Evolutionary conservation across 306 rosid genomes (phyloP).

Genomic region (Quercus engelmannii): DNA sequence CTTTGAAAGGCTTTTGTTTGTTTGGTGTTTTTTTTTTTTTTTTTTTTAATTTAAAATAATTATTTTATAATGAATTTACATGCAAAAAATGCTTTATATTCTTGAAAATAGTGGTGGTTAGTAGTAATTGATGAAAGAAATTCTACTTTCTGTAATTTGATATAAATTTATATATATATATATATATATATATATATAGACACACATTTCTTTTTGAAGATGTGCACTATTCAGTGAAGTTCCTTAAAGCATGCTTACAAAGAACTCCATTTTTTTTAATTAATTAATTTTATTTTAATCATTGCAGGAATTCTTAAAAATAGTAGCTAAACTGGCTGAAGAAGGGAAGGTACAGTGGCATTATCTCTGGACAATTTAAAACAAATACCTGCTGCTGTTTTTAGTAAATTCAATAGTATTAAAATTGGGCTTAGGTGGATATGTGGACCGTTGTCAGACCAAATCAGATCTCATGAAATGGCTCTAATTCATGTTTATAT

Average conservation of each 20-base stretch:
- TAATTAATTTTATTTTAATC: background rate
- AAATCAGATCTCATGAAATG: conserved; percentile 9
- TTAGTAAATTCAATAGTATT: conserved; percentile 14
- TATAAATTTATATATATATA: no score
- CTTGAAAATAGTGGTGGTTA: background rate
- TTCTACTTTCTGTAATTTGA: background rate
- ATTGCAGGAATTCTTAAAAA: conserved; percentile 74
- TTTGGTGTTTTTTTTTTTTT: background rate
- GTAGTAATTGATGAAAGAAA: background rate
- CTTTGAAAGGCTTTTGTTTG: background rate
- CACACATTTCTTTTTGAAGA: background rate
- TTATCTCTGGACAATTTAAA: conserved; percentile 13
- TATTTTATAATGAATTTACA: background rate
- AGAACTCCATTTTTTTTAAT: background rate
- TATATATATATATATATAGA: no score
- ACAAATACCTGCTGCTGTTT: conserved; percentile 11
- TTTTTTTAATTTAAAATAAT: no score
- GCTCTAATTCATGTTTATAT: background rate
- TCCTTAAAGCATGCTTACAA: background rate
- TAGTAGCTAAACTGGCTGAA: conserved; percentile 87
- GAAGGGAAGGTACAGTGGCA: conserved; percentile 83
- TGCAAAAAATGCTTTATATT: background rate
- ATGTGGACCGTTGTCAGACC: background rate
- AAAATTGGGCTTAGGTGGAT: background rate
- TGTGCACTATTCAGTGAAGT: background rate